Evolutionary conservation across 371 early-diverging fungal species (phyloP), one percentile per base, ranked within the genome.

Genomic region (Coemansia sp.): DNA sequence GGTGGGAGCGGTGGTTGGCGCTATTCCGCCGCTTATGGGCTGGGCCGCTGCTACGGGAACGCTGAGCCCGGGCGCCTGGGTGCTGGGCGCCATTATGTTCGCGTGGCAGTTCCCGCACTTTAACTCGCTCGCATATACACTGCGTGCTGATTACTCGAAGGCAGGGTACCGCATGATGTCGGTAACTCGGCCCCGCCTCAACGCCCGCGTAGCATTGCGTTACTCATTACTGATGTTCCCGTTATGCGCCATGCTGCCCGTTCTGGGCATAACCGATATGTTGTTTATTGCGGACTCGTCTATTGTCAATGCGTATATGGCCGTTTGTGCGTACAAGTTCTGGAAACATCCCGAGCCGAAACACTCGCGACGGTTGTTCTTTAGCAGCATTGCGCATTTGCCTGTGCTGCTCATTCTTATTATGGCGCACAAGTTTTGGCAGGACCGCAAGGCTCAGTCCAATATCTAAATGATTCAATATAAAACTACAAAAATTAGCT

Each of bases 51-150:
- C 88, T 51, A 92, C 95, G 0, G 89, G 89, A 33, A 61, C 82
- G 2, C 65, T 97, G 20, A 95, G 91, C 47, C 83, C 87, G 3
- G 94, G 91, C 52, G 92, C 93, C 1, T 91, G 88, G 88, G 72
- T 94, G 1, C 75, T 98, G 42, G 96, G 87, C 30, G 87, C 82
- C 1, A 69, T 94, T 0, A 81, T 98, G 48, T 98, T 90, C 77
- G 92, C 94, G 0, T 98, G 99, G 98, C 98, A 98, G 80, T 98
- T 98, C 80, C 99, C 99, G 20, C 99, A 98, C 71, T 98, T 98
- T 75, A 97, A 97, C 80, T 84, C 97, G 2, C 78, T 98, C 30
- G 86, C 91, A 18, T 95, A 94, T 91, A 94, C 93, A 64, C 81
- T 98, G 56, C 83, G 97, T 9, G 88, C 90, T 1, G 97, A 98